These are phyloP conservation scores for Acanthamoeba quina DNA, from an alignment of 208 protist species.

Conservation along the genomic window DNA sequence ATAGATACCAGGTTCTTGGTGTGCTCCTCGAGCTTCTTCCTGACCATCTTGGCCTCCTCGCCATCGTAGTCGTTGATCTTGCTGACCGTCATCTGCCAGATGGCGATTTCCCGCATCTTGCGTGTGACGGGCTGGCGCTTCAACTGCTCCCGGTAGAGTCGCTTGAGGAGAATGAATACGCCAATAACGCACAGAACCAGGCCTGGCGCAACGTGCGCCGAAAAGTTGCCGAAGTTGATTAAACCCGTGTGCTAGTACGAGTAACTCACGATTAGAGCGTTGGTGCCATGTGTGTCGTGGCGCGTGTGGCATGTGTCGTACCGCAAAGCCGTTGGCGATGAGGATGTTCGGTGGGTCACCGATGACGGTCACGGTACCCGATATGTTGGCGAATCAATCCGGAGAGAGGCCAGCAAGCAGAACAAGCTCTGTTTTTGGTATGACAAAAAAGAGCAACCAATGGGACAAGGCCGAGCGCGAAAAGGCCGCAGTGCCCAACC, in stretches of 20 bases:
- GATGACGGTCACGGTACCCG: constrained; percentile 81
- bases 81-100: constrained; percentile 64
- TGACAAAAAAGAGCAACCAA: too few relatives aligned
- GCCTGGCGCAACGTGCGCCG: constrained; percentile 57
- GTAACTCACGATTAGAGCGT: not conserved
- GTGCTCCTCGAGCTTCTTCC: constrained; percentile 69
- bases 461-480: too few relatives aligned
- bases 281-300: not conserved
- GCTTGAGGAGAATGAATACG: constrained; percentile 56
- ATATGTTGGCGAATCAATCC: constrained; percentile 89
- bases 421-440: too few relatives aligned
- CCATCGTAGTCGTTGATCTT: constrained; percentile 64
- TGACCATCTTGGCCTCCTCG: constrained; percentile 69
- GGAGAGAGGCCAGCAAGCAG: too few relatives aligned
- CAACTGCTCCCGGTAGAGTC: constrained; percentile 5
- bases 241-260: constrained; percentile 5
- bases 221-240: constrained; percentile 72
- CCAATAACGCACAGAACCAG: constrained; percentile 29
- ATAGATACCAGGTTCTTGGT: constrained; percentile 62
- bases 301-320: not conserved
- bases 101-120: constrained; percentile 56
- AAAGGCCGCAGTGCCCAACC: too few relatives aligned
- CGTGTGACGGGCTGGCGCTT: constrained; percentile 22
- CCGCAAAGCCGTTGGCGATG: constrained; percentile 80
- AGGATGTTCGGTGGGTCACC: constrained; percentile 90